Evolutionary conservation across 345 rosid species (phyloP).

Genomic region (Corchorus olitorius): DNA sequence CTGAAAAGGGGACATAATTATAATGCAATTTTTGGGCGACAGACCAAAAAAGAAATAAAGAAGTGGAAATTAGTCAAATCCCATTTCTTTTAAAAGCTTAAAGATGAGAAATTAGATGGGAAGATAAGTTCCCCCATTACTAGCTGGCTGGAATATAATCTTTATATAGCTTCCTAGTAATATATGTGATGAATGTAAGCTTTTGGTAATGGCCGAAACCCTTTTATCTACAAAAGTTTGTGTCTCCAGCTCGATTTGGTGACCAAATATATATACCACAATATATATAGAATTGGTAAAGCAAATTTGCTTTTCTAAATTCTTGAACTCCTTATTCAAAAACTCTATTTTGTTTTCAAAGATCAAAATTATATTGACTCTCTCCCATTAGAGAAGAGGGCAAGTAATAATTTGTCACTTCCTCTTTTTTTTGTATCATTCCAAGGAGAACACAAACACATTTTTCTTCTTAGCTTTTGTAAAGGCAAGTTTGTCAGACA

Average conservation of each 20-base stretch:
- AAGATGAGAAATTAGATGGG: neutral
- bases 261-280: neutral
- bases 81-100: neutral
- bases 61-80: neutral
- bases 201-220: neutral
- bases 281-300: neutral
- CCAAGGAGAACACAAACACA: neutral
- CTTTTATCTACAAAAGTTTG: neutral
- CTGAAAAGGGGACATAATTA: neutral
- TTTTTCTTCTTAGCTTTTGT: neutral
- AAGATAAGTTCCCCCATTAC: conserved; percentile 3
- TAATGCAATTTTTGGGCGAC: neutral
- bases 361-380: neutral
- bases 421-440: neutral
- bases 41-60: neutral
- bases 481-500: neutral
- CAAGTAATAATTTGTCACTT: neutral
- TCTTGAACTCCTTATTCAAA: neutral
- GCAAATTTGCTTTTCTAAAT: neutral
- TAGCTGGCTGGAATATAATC: neutral
- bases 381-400: neutral
- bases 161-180: neutral
- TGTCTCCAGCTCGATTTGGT: neutral
- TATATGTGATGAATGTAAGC: neutral
- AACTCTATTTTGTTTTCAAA: neutral